phyloP scores from a whole-genome alignment of 2,329 filamentous ascomycete species.

The Aspergillus persii region DNA sequence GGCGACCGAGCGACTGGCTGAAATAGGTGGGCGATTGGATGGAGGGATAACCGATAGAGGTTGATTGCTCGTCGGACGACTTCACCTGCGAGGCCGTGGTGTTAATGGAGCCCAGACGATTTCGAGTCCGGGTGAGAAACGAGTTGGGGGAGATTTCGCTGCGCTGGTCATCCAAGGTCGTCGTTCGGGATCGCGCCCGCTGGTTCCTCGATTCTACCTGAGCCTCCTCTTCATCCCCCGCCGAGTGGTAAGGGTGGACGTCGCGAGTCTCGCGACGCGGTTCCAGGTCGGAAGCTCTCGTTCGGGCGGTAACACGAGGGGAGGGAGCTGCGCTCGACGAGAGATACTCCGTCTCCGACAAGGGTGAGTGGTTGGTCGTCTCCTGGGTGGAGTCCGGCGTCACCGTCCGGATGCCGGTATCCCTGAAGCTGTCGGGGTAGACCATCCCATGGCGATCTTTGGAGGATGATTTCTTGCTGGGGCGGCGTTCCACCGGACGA shows the following conservation, averaged over 20 bases:
- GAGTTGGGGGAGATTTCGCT: conserved; percentile 36
- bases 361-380: conserved; percentile 36
- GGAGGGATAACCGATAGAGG: conserved; percentile 50
- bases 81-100: conserved; percentile 35
- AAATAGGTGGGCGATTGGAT: conserved; percentile 43
- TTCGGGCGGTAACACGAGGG: conserved; percentile 35
- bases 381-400: conserved; percentile 44
- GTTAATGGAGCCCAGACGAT: conserved; percentile 42
- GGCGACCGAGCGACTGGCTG: conserved; percentile 32
- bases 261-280: conserved; percentile 33
- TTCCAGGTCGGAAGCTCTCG: conserved; percentile 34
- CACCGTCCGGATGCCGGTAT: conserved; percentile 46
- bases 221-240: conserved; percentile 34
- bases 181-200: conserved; percentile 41
- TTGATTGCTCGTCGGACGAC: conserved; percentile 36
- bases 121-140: conserved; percentile 33
- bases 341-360: conserved; percentile 37
- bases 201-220: conserved; percentile 31
- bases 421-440: conserved; percentile 46
- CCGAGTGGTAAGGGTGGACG: conserved; percentile 28
- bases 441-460: conserved; percentile 47
- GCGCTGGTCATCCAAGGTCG: conserved; percentile 43
- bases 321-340: conserved; percentile 34
- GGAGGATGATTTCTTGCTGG: conserved; percentile 49
- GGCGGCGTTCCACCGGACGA: conserved; percentile 43